Evolutionary conservation across 495 filamentous ascomycete species (phyloP).

Genomic region (Cladorrhinum samala): DNA sequence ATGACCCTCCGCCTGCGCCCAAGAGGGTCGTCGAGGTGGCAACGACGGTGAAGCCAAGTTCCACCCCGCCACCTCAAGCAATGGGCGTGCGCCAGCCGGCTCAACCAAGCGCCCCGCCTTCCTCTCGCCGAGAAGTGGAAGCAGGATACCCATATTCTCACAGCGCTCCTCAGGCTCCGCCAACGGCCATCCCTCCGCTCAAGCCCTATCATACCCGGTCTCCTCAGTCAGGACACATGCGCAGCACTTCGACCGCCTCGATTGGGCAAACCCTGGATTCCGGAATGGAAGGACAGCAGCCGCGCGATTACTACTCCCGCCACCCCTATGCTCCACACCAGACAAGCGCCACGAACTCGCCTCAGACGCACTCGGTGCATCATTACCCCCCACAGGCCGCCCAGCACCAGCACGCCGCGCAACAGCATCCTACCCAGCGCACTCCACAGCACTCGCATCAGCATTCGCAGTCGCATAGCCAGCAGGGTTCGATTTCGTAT

Average conservation of each 20-base stretch:
- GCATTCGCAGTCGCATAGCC: conserved; percentile 4
- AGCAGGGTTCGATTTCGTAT: neutral
- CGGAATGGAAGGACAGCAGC: conserved; percentile 13
- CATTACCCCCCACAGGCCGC: conserved; percentile 31
- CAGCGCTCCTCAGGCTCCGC: conserved; percentile 30
- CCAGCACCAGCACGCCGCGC: conserved; percentile 23
- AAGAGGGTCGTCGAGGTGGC: conserved; percentile 39
- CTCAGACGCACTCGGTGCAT: conserved; percentile 36
- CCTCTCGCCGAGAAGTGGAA: conserved; percentile 34
- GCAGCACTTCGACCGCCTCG: conserved; percentile 29
- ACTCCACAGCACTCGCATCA: conserved; percentile 16
- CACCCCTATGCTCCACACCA: conserved; percentile 34
- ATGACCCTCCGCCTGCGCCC: conserved; percentile 33
- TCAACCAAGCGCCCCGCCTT: conserved; percentile 26
- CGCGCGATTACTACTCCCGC: conserved; percentile 37
- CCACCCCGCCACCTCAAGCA: conserved; percentile 40
- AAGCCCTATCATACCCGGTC: conserved; percentile 42
- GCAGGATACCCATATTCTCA: conserved; percentile 33
- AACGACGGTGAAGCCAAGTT: conserved; percentile 27
- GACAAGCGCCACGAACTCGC: conserved; percentile 29
- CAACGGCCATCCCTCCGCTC: conserved; percentile 40
- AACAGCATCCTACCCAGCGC: conserved; percentile 14
- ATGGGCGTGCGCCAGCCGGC: conserved; percentile 32
- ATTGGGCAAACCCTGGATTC: conserved; percentile 29
- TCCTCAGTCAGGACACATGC: conserved; percentile 34